These are phyloP conservation scores for Lentinula sp. DNA, from an alignment of 768 basidiomycete genomes.

Conservation along the genomic window DNA sequence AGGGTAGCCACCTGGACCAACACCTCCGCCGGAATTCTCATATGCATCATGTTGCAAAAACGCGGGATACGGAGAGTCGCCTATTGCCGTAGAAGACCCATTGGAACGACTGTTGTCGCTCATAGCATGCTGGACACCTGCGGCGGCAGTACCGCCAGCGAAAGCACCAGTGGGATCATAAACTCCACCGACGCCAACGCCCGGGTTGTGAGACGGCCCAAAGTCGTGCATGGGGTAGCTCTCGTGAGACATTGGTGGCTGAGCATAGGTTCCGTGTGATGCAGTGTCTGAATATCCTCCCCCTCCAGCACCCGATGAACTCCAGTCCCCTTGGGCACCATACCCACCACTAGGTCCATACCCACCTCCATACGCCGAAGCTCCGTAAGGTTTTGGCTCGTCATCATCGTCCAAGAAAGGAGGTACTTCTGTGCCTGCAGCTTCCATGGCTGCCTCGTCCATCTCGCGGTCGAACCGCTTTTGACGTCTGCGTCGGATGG, in stretches of 20 bases:
- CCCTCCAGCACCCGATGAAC: slow-evolving; percentile 10
- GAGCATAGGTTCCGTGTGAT: slow-evolving; percentile 52
- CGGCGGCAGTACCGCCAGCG: slow-evolving; percentile 8
- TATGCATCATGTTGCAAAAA: slow-evolving; percentile 14
- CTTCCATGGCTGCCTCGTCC: slow-evolving; percentile 61
- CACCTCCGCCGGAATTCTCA: slow-evolving; percentile 8
- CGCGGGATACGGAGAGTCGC: slow-evolving; percentile 33
- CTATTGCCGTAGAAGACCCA: slow-evolving; percentile 11
- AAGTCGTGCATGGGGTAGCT: slow-evolving; percentile 49
- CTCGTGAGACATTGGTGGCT: slow-evolving; percentile 40
- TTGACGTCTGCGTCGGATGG: slow-evolving; percentile 58
- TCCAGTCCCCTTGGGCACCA: slow-evolving; percentile 5
- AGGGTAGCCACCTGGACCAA: slow-evolving; percentile 1
- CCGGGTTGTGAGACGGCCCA: slow-evolving; percentile 3
- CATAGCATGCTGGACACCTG: slow-evolving; percentile 31
- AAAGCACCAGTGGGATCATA: background rate
- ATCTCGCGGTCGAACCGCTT: slow-evolving; percentile 68
- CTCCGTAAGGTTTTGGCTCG: slow-evolving; percentile 17
- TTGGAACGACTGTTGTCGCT: slow-evolving; percentile 20
- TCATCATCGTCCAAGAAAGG: slow-evolving; percentile 53
- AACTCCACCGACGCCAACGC: background rate
- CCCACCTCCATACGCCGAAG: slow-evolving; percentile 19
- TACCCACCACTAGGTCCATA: slow-evolving; percentile 7
- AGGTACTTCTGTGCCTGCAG: slow-evolving; percentile 43
- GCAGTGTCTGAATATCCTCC: slow-evolving; percentile 39